Evolutionary conservation across 2,329 filamentous ascomycete species (phyloP), one percentile per base, ranked within the genome.

Genomic region (Cadophora sp.): DNA sequence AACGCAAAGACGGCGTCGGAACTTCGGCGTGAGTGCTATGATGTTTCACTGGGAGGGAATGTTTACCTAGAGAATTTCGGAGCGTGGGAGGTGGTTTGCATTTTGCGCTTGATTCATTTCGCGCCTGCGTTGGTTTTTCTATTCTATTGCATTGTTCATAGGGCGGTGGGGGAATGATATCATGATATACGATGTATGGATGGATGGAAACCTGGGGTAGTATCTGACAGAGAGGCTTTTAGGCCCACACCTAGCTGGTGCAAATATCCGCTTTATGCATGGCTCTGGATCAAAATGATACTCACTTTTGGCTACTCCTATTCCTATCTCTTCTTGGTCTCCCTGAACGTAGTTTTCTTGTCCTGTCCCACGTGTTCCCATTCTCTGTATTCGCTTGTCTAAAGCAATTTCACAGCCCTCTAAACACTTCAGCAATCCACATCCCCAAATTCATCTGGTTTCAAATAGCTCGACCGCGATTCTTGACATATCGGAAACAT

Each of bases 1-100:
- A 76, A 64, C 74, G 76, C 50, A 77, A 76, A 61, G 75, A 77
- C 60, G 76, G 76, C 37, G 77, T 78, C 12, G 75, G 76, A 68
- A 78, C 76, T 34, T 65, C 73, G 68, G 72, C 73, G 48, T 73
- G 48, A 71, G 22, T 26, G n/a, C 37, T 53, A 58, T 56, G 43
- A 55, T 53, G 50, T 24, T 22, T 48, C 43, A 6, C 7, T 9
- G 19, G 6, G 43, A 22, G 4, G 43, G 40, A 9, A 6, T 50
- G 27, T 31, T 55, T 27, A 8, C 27, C 7, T 31, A 34, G 26
- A 6, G 16, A 31, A n/a, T n/a, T 26, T 59, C 14, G 31, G n/a
- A 29, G 53, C 8, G 16, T 37, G 53, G 55, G 31, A 26, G 55
- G 55, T 40, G 55, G 22, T 43, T 59, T 59, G 31, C 55, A 37